Base-by-base conservation (phyloP, 805 yeast genomes). In the Wickerhamomyces rabaulensis region DNA sequence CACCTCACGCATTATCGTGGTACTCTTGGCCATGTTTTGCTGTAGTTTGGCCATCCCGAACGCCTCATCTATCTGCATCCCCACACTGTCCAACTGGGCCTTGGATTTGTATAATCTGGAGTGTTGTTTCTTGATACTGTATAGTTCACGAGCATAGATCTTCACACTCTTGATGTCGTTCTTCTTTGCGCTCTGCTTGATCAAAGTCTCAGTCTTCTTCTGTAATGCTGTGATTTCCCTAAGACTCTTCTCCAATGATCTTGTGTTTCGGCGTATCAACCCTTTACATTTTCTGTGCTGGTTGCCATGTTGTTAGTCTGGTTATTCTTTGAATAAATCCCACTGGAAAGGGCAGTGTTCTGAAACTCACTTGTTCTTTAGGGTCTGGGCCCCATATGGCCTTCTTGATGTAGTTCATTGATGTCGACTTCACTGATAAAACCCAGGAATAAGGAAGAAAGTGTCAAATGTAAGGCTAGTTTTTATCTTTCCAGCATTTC, bases 371-470 rank as follows among this genome's bases (percentile, higher is more conserved):
- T 58, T 85, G 95, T 58, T 88, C 98, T 59, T 84, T 84, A 38
- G 97, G 97, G 61, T 91, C 97, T 0, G 98, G 97, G 0, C 99
- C 99, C 85, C 95, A 92, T 35, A 92, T 83, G 4, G 91, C 87
- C 62, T 84, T 82, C 68, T 88, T 91, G 29, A 92, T 64, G 63
- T 74, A 84, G 61, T 92, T 89, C 98, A 92, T 92, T 16, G 19
- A 5, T 36, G 20, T 12, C 23, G 9, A 12, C 8, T 9, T 36
- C 6, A 4, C 31, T 13, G 31, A 4, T 12, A 13, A 4, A 13
- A 13, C 7, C n/a, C 29, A 9, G 8, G 15, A 3, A 27, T 13
- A 13, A 13, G 31, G n/a, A 13, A 27, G 6, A 27, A 27, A 27
- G 31, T 27, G 31, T 27, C 31, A 27, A 27, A 27, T 12, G 31